Evolutionary conservation across 1,284 basidiomycete species (phyloP), one percentile per base, ranked within the genome.

Genomic region (Wolfiporia cocos): DNA sequence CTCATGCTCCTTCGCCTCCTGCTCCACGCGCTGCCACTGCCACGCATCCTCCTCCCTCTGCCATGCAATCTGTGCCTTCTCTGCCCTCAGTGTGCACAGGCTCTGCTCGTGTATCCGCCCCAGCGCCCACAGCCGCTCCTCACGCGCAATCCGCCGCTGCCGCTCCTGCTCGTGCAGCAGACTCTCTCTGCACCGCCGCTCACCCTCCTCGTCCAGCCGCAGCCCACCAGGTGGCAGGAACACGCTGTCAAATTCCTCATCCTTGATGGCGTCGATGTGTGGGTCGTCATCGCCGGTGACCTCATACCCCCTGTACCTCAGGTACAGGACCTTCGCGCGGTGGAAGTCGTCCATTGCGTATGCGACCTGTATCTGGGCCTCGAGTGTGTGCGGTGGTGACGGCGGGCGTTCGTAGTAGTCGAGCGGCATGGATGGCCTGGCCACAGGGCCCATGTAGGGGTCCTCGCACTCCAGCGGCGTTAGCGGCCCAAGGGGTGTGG

Each of bases 321-420:
- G 63, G 12, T 79, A 67, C 17, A 84, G 68, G 22, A 77, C 66
- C 63, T 78, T 80, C 31, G 81, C 78, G 44, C 74, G 69, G 45
- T 75, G 77, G 46, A 83, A 73, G 63, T 84, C 66, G 56, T 82
- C 80, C 43, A 69, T 64, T 0, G 80, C 76, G 52, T 82, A 82
- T 5, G 81, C 81, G 50, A 71, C 65, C 54, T 82, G 78, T 34
- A 82, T 70, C 57, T 76, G 76, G 64, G 81, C 80, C 39, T 74
- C 69, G 41, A 82, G 68, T 0, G 74, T 70, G 28, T 61, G 69
- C 0, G 70, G 70, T 0, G 74, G 73, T 0, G 69, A 69, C 0
- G 69, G 69, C 0, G 68, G 68, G 0, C 67, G 68, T 49, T 71
- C 68, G 54, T 67, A 67, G 48, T 60, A 58, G 37, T 61, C 58